Base-by-base conservation (phyloP, 139 green algal species). In the Chlamydomonas sp. region DNA sequence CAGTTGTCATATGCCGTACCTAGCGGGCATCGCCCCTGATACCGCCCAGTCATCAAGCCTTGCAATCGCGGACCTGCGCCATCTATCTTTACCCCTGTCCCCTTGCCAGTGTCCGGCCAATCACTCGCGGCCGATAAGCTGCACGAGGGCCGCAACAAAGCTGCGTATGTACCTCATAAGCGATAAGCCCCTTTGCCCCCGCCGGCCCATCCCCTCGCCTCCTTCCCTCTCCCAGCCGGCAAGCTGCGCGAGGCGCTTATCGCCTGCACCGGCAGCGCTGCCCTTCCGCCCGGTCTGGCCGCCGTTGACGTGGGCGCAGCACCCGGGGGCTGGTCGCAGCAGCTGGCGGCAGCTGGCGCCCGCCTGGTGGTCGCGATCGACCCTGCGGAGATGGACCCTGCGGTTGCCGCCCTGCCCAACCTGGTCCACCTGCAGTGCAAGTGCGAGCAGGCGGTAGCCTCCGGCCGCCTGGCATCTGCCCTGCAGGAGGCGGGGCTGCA, bases 361-460 rank as follows among this genome's bases (percentile, higher is more conserved):
- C 71, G 8, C 71, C 71, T 20, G 49, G 87, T 90, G 2, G 67
- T 88, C 5, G 75, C 87, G 1, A 79, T 90, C 16, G 87, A 90
- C 75, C 87, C 87, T 63, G 87, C 80, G 5, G 58, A 77, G 67
- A 66, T 90, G 59, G 72, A 87, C 59, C 87, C 87, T 4, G 80
- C 57, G 58, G 87, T 88, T 12, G 67, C 60, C 15, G 64, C 80
- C 7, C 63, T 80, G 61, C 87, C 87, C 18, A 63, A 75, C 63
- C 64, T 90, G 59, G 58, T 67, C 20, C 80, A 88, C 58, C 73
- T 90, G 63, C 77, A 75, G 59, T 69, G 14, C 10, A 78, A 62
- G 60, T 78, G 66, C n/a, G 74, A 88, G 14, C 66, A 74, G 59
- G 87, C 72, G 1, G 75, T 60, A 9, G 3, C 73, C 64, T 67